Conservation (phyloP, 1,139 yeast species). For the Pneumocystis canis region DNA sequence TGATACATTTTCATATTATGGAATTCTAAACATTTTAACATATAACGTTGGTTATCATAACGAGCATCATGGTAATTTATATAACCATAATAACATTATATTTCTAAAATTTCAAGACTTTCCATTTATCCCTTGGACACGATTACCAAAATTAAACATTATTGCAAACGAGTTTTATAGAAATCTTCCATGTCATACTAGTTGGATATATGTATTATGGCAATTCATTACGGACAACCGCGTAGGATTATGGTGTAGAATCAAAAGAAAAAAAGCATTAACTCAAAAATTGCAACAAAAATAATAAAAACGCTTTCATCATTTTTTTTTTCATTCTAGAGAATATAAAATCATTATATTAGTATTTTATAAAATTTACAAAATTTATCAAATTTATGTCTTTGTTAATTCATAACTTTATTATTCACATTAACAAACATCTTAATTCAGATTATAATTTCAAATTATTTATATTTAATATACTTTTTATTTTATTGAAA, state of each 20-base stretch:
- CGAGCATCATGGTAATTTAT: slow-evolving; percentile 55
- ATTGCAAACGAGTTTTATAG: slow-evolving; percentile 73
- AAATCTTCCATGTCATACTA: slow-evolving; percentile 59
- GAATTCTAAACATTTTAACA: slow-evolving; percentile 56
- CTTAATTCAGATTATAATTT: too few species aligned
- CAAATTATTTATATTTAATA: too few species aligned
- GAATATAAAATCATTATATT: too few species aligned
- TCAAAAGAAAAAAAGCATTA: slow-evolving; percentile 36
- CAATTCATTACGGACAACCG: slow-evolving; percentile 56
- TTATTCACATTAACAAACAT: too few species aligned
- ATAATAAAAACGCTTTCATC: too few species aligned
- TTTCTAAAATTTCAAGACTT: background rate
- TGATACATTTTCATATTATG: slow-evolving; percentile 84
- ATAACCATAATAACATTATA: background rate
- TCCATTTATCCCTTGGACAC: slow-evolving; percentile 86
- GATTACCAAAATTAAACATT: slow-evolving; percentile 46
- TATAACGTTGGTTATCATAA: slow-evolving; percentile 93
- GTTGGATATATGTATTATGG: slow-evolving; percentile 67
- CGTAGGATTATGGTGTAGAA: slow-evolving; percentile 66
- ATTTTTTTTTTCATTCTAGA: too few species aligned
- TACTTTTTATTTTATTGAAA: too few species aligned
- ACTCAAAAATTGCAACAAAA: background rate
- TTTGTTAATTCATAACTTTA: too few species aligned
- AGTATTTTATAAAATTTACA: too few species aligned
- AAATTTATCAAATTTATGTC: too few species aligned